Base-by-base conservation (phyloP, 2,329 filamentous ascomycete genomes). In the Apiospora arundinis region DNA sequence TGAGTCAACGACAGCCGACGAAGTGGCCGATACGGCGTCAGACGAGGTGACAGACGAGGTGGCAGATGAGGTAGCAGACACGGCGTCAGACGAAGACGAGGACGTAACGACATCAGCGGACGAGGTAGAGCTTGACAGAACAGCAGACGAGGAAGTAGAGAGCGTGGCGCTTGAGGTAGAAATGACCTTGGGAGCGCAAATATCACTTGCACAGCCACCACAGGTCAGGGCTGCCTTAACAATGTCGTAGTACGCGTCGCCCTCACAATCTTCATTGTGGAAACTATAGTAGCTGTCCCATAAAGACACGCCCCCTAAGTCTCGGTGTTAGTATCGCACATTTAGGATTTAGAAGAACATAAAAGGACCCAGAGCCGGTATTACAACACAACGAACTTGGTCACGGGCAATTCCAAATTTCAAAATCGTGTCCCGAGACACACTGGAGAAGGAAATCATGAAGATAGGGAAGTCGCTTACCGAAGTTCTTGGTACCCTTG, bases 271-370 rank as follows among this genome's bases (percentile, higher is more conserved):
- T 25, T 70, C 56, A 76, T 84, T 85, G 21, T 70, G 49, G 4
- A 73, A 73, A 40, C 80, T 83, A 8, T 77, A 78, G 42, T 78
- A 80, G 32, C 83, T 79, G 68, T 87, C 85, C 84, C 83, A 86
- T 25, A 87, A 75, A 65, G 84, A 85, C 67, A 86, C 76, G 74
- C 85, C 85, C 21, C 32, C 32, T 32, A 32, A 32, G 3, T 32
- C 32, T 32, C 32, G 6, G 32, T 6, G 32, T 32, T 6, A 32
- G 32, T 32, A n/a, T n/a, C n/a, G n/a, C n/a, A n/a, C n/a, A n/a
- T n/a, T n/a, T n/a, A n/a, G n/a, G n/a, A n/a, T n/a, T n/a, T n/a
- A n/a, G n/a, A n/a, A n/a, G n/a, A n/a, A n/a, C n/a, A n/a, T n/a
- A n/a, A n/a, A n/a, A 32, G 32, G 32, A 32, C 3, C 32, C 32